Conservation (phyloP, 192 early-diverging fungal species). For the Polychytrium aggregatum region DNA sequence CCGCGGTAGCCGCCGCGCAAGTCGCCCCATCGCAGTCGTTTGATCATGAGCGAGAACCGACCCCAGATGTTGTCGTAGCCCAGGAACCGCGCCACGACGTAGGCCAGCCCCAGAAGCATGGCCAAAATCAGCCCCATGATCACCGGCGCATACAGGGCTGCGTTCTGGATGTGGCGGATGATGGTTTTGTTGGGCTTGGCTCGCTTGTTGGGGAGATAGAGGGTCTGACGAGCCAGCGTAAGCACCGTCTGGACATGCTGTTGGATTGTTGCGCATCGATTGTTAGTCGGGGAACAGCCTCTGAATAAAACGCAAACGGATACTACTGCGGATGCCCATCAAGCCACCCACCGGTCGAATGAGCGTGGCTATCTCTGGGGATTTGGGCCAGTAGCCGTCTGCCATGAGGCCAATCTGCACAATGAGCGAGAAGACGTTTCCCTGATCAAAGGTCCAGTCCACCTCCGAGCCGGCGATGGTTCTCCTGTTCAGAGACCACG, state of each 20-base stretch:
- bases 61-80: conserved; percentile 18
- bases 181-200: conserved; percentile 7
- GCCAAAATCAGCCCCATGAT: conserved; percentile 7
- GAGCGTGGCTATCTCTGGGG: neutral
- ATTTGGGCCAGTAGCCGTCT: neutral
- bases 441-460: conserved; percentile 18
- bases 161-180: conserved; percentile 7
- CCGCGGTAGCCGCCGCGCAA: conserved; percentile 5
- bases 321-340: neutral
- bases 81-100: conserved; percentile 9
- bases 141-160: conserved; percentile 4
- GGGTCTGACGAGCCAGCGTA: neutral
- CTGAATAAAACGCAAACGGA: neutral
- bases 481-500: neutral
- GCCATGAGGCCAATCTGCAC: neutral
- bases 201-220: neutral
- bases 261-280: neutral
- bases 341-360: neutral
- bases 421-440: conserved; percentile 4
- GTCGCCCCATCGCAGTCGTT: conserved; percentile 9
- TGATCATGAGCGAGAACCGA: conserved; percentile 2
- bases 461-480: conserved; percentile 12
- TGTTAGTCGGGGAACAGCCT: neutral
- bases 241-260: conserved; percentile 7
- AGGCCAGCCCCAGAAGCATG: conserved; percentile 3